A percentile compares a stretch with the other conserved stretches of the same genome.
Conservation (phyloP, 2,329 filamentous ascomycete species). For the Stagonosporopsis tanaceti region DNA sequence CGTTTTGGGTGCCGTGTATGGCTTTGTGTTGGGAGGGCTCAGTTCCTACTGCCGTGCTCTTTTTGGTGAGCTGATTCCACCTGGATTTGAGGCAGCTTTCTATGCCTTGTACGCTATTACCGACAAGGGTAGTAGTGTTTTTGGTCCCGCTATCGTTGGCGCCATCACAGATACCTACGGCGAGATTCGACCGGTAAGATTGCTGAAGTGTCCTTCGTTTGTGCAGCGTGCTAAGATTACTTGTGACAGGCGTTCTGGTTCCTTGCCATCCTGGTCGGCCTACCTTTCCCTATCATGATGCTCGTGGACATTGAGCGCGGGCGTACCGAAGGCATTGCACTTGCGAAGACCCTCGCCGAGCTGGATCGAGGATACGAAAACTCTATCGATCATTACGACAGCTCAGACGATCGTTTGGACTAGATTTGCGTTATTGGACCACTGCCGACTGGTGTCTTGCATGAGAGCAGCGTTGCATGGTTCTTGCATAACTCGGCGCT, state of each 20-base stretch:
- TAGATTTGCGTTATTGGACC: background rate
- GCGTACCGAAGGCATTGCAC: conserved; percentile 51
- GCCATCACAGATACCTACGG: conserved; percentile 79
- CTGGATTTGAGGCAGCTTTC: conserved; percentile 93
- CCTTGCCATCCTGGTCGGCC: conserved; percentile 80
- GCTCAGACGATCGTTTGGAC: background rate
- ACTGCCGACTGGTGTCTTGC: background rate
- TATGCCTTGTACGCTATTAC: conserved; percentile 97
- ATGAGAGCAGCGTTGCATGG: background rate
- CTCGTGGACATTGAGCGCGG: conserved; percentile 79
- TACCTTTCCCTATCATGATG: conserved; percentile 85
- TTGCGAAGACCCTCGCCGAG: conserved; percentile 50
- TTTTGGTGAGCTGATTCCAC: conserved; percentile 92
- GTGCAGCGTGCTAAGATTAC: background rate
- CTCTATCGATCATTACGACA: background rate
- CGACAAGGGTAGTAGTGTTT: conserved; percentile 93
- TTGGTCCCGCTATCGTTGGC: conserved; percentile 93
- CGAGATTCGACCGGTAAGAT: conserved; percentile 56
- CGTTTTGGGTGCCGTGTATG: conserved; percentile 86
- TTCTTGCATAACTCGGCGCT: conserved; percentile 2
- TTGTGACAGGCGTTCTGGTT: conserved; percentile 79
- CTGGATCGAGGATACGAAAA: conserved; percentile 14
- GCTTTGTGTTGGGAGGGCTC: conserved; percentile 91
- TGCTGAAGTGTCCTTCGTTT: background rate
- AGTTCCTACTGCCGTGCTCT: conserved; percentile 91